These are phyloP conservation scores for Allium sativum DNA, from an alignment of 106 monocot genomes.

Conservation along the genomic window DNA sequence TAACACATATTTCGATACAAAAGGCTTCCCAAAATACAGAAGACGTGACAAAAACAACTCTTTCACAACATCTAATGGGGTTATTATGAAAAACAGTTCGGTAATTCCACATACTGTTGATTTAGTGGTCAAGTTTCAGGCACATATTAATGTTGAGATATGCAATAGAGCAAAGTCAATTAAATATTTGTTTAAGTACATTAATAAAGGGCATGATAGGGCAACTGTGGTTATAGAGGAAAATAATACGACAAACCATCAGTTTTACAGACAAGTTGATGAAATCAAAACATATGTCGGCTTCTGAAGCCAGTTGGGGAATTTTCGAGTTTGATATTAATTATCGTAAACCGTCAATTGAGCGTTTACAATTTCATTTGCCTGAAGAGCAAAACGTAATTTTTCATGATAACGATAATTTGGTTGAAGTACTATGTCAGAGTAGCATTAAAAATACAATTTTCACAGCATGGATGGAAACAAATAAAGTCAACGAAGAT, in stretches of 20 bases:
- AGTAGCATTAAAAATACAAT: background rate
- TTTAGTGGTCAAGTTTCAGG: background rate
- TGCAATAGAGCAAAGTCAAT: background rate
- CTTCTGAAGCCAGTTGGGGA: too few species aligned
- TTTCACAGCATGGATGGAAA: conserved; percentile 11
- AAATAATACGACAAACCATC: background rate
- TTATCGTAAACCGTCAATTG: too few species aligned
- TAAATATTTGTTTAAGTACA: conserved; percentile 18
- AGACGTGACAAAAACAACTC: background rate
- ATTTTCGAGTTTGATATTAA: too few species aligned
- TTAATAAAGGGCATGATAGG: conserved; percentile 5
- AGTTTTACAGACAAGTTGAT: too few species aligned
- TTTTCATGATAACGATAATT: background rate
- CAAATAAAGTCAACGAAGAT: background rate
- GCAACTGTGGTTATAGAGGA: too few species aligned
- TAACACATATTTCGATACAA: conserved; percentile 1
- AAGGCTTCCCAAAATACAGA: conserved; percentile 11
- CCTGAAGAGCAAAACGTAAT: background rate
- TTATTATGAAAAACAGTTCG: conserved; percentile 6
- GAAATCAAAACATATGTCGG: too few species aligned
- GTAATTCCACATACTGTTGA: conserved; percentile 8
- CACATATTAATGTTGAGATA: conserved; percentile 12
- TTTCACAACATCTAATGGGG: background rate
- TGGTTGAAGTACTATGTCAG: background rate
- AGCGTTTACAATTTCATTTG: conserved; percentile 5